Evolutionary conservation across 495 filamentous ascomycete species (phyloP).

Genomic region (Barbatosphaeria neglecta): DNA sequence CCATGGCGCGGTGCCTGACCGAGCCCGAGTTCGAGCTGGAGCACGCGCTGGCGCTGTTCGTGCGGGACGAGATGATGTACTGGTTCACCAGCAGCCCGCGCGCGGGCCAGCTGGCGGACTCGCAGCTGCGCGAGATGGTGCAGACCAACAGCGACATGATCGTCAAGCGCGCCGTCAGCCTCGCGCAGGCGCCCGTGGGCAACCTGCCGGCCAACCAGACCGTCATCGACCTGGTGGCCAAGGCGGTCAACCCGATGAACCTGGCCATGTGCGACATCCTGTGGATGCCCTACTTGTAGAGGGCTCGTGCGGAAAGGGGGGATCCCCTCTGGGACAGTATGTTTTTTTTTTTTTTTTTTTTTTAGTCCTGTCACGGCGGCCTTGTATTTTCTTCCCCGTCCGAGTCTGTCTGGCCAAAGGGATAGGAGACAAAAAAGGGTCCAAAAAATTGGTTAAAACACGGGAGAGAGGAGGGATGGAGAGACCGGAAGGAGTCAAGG

Average conservation of each 20-base stretch:
- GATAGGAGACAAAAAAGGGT: no score
- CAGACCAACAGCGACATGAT: conserved; percentile 80
- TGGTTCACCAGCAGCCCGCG: conserved; percentile 84
- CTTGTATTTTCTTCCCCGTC: background rate
- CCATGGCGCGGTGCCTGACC: conserved; percentile 88
- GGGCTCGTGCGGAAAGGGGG: background rate
- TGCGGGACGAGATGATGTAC: conserved; percentile 95
- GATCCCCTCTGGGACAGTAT: background rate
- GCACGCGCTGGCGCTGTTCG: conserved; percentile 83
- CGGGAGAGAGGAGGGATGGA: no score
- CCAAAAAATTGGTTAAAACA: no score
- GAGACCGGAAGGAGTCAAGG: no score
- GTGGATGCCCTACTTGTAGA: conserved; percentile 92
- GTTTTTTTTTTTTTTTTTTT: background rate
- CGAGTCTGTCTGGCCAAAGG: no score
- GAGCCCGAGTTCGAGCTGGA: conserved; percentile 85
- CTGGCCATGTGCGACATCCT: conserved; percentile 75
- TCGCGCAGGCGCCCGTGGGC: conserved; percentile 52
- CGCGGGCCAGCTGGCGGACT: conserved; percentile 42
- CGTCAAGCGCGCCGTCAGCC: conserved; percentile 73
- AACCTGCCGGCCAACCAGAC: conserved; percentile 91
- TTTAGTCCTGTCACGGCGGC: background rate
- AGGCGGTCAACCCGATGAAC: conserved; percentile 76
- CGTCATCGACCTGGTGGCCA: conserved; percentile 78
- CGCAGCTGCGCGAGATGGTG: conserved; percentile 72